A percentile compares a stretch with the other conserved stretches of the same genome.
Evolutionary conservation across 305 asterid genomes (phyloP).

Genomic region (Fraxinus greggii): DNA sequence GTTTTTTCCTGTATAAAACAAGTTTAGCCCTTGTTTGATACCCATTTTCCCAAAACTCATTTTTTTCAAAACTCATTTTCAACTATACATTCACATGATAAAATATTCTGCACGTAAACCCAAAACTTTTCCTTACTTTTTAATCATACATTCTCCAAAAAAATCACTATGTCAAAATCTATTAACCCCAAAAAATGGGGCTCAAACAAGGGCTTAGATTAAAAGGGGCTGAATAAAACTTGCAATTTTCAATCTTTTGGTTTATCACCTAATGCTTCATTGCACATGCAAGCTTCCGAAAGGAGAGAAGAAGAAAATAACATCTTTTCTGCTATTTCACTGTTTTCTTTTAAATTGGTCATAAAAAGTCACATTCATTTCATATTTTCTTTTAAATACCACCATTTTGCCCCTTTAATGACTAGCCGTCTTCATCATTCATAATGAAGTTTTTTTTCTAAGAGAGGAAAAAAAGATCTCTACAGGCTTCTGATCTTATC

Average conservation of each 20-base stretch:
- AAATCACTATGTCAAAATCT: not conserved
- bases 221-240: conserved; percentile 4
- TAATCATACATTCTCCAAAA: not conserved
- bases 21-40: not conserved
- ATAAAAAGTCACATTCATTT: conserved; percentile 7
- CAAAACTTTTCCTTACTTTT: not conserved
- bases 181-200: not conserved
- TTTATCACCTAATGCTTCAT: not conserved
- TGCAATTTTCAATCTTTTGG: not conserved
- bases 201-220: not conserved
- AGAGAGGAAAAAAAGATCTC: not conserved
- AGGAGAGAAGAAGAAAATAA: not conserved
- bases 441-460: not conserved
- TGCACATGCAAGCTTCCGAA: not conserved
- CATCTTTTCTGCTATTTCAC: not conserved
- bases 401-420: not conserved
- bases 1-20: not conserved
- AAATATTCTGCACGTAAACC: not conserved
- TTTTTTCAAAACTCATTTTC: too few species aligned
- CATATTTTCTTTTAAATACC: not conserved
- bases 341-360: conserved; percentile 1
- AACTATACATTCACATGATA: not conserved
- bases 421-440: not conserved
- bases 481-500: not conserved
- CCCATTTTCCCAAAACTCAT: too few species aligned